Evolutionary conservation across 208 protist species (phyloP).

Genomic region (Trypanosoma grayi): DNA sequence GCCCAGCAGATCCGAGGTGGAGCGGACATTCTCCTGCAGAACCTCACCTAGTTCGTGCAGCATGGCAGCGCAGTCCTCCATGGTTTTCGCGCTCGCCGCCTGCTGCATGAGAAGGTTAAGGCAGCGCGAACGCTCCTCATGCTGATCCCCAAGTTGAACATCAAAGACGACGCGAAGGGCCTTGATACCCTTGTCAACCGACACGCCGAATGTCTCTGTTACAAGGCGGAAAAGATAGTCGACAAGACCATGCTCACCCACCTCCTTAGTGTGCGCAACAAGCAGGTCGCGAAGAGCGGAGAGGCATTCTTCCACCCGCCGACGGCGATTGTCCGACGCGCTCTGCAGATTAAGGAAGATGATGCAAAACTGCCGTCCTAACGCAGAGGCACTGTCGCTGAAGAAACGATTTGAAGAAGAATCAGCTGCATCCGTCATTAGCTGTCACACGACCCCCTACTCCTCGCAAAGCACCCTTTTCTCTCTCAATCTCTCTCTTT

Average conservation of each 20-base stretch:
- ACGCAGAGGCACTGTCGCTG: constrained; percentile 50
- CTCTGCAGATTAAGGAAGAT: constrained; percentile 78
- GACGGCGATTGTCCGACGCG: constrained; percentile 41
- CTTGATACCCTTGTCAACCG: constrained; percentile 62
- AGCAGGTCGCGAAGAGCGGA: constrained; percentile 73
- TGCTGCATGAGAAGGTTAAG: constrained; percentile 56
- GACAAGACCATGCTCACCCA: constrained; percentile 52
- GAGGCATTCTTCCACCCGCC: constrained; percentile 70
- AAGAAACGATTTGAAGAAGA: constrained; percentile 15
- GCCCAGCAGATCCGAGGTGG: constrained; percentile 62
- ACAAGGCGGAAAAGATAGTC: constrained; percentile 59
- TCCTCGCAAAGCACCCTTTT: neutral
- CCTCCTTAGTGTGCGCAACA: constrained; percentile 59
- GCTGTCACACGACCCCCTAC: neutral
- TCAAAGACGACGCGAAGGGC: constrained; percentile 80
- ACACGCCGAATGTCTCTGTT: constrained; percentile 55
- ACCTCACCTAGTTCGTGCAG: constrained; percentile 44
- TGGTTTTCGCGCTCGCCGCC: constrained; percentile 39
- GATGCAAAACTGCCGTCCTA: constrained; percentile 63
- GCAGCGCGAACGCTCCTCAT: constrained; percentile 71
- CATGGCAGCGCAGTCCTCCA: constrained; percentile 43
- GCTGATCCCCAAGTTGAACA: constrained; percentile 68
- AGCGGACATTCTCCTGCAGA: constrained; percentile 73
- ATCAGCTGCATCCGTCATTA: constrained; percentile 15
- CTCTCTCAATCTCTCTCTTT: neutral